Conservation (phyloP, 495 filamentous ascomycete genomes). For the Beverwykella pulmonaria region DNA sequence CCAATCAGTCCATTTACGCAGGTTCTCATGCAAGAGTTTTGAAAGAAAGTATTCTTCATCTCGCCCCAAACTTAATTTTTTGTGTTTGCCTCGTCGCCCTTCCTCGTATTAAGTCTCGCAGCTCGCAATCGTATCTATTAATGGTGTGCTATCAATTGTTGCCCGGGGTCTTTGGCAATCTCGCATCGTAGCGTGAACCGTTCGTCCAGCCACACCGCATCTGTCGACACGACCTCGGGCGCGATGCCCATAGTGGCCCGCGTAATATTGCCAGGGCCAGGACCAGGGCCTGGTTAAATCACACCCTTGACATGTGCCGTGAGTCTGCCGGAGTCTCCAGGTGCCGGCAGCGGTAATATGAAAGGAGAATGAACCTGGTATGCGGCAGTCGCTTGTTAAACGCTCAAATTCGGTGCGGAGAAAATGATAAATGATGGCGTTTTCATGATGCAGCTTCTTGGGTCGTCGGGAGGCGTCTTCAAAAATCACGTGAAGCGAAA, state of each 20-base stretch:
- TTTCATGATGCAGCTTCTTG: not conserved
- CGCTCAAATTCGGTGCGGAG: not conserved
- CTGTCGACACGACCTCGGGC: not conserved
- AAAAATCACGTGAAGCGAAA: not conserved
- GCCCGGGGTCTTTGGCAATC: not conserved
- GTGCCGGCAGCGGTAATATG: not conserved
- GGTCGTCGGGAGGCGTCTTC: not conserved
- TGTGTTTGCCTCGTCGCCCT: not conserved
- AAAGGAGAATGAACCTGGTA: not conserved
- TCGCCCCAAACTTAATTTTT: not conserved
- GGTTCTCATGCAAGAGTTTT: slow-evolving; percentile 1
- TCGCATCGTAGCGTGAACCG: slow-evolving; percentile 1
- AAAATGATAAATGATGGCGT: not conserved
- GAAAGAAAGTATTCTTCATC: not conserved
- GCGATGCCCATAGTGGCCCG: not conserved
- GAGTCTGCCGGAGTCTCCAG: not conserved
- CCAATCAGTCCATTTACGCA: slow-evolving; percentile 12
- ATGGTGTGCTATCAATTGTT: not conserved
- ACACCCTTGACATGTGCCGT: not conserved
- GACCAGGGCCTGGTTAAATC: not conserved
- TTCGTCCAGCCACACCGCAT: slow-evolving; percentile 3
- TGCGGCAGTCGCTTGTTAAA: not conserved
- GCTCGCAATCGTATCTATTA: not conserved
- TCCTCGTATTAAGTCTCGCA: not conserved
- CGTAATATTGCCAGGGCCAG: not conserved